phyloP scores from a whole-genome alignment of 1,284 basidiomycete genomes.

The Ustilago bromivora region DNA sequence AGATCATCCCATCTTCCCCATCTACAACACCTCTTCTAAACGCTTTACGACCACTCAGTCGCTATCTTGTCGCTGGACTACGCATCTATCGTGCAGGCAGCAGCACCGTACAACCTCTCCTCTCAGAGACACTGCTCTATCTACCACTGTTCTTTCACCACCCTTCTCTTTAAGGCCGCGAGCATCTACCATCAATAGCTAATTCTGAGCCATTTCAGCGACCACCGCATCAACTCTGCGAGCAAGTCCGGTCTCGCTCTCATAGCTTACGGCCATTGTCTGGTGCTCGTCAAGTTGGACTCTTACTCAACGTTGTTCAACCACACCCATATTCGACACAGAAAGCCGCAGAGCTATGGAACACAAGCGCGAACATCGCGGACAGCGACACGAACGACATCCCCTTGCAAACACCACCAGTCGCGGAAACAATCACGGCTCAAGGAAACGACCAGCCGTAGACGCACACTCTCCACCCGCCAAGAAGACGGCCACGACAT shows the following conservation, averaged over 20 bases:
- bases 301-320: no score
- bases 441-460: not conserved
- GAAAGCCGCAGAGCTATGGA: not conserved
- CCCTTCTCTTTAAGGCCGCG: not conserved
- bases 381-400: not conserved
- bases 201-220: no score
- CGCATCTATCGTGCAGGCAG: not conserved
- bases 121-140: not conserved
- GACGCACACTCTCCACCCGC: not conserved
- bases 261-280: no score
- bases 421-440: not conserved
- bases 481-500: not conserved
- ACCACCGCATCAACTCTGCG: no score
- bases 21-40: no score
- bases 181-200: no score
- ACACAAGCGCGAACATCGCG: not conserved
- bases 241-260: no score
- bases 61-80: not conserved
- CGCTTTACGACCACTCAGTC: no score
- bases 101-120: not conserved
- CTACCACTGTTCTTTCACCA: no score
- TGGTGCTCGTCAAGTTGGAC: no score
- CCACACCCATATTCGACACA: no score
- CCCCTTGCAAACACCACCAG: not conserved
- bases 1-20: not conserved